Evolutionary conservation across 106 monocot species (phyloP).

Genomic region (Allium fistulosum): DNA sequence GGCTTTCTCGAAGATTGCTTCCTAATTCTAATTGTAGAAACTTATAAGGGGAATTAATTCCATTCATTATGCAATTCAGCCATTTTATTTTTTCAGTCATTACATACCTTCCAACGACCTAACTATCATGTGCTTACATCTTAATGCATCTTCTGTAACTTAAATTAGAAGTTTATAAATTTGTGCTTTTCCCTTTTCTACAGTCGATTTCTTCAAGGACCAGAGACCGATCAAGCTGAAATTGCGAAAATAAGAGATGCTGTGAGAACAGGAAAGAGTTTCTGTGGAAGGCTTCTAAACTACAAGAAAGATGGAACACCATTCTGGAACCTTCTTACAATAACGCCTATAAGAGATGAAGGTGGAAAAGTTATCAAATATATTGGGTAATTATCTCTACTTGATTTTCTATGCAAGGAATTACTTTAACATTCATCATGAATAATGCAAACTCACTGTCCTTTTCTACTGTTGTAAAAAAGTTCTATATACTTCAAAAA

Average conservation of each 20-base stretch:
- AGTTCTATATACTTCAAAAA: not conserved
- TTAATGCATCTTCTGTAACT: not conserved
- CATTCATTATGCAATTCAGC: too few relatives aligned
- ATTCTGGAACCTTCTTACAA: constrained; percentile 95
- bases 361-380: constrained; percentile 73
- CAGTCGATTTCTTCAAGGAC: constrained; percentile 97
- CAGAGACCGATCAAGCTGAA: constrained; percentile 67
- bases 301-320: constrained; percentile 83
- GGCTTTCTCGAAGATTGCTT: too few relatives aligned
- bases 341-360: constrained; percentile 77
- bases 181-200: constrained; percentile 4
- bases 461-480: not conserved
- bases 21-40: too few relatives aligned
- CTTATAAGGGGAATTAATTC: too few relatives aligned
- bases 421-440: too few relatives aligned
- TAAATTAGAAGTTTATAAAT: not conserved
- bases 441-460: not conserved
- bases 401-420: not conserved
- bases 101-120: too few relatives aligned
- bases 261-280: constrained; percentile 60
- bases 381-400: constrained; percentile 53
- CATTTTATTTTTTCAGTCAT: too few relatives aligned
- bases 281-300: constrained; percentile 89
- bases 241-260: constrained; percentile 76
- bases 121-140: too few relatives aligned